Evolutionary conservation across 306 rosid genomes (phyloP).

Genomic region (Quercus aquifolioides): DNA sequence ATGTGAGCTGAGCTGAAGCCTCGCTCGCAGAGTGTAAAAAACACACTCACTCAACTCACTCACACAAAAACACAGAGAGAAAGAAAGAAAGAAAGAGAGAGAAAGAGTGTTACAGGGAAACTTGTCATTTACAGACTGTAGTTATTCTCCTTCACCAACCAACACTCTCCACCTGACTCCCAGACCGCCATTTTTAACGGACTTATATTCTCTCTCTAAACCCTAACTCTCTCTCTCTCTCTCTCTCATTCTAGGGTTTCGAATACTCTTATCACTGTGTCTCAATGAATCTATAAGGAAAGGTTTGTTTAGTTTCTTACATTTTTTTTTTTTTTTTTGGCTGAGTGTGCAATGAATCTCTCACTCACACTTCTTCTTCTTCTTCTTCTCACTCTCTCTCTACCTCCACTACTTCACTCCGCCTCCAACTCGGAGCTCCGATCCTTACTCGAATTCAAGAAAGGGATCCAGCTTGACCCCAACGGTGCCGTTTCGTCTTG

Average conservation of each 20-base stretch:
- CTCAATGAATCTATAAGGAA: slow-evolving; percentile 54
- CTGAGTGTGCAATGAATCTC: slow-evolving; percentile 60
- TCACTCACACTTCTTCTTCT: slow-evolving; percentile 3
- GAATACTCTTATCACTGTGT: slow-evolving; percentile 3
- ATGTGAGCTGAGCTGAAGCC: too few species aligned
- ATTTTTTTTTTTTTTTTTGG: background rate
- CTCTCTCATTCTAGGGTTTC: slow-evolving; percentile 58
- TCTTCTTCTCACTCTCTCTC: slow-evolving; percentile 11
- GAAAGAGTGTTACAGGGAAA: slow-evolving; percentile 2
- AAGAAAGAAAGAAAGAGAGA: background rate
- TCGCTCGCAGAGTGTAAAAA: too few species aligned
- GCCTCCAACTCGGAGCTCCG: slow-evolving; percentile 67
- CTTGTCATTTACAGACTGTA: slow-evolving; percentile 68
- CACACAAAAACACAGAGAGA: background rate
- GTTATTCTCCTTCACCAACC: slow-evolving; percentile 67
- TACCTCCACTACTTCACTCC: slow-evolving; percentile 1
- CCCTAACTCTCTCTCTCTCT: slow-evolving; percentile 13
- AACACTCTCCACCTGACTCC: slow-evolving; percentile 60
- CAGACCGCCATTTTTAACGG: slow-evolving; percentile 65
- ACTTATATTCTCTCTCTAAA: slow-evolving; percentile 19
- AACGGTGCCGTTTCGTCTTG: slow-evolving; percentile 41
- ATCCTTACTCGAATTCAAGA: slow-evolving; percentile 80
- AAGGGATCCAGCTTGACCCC: slow-evolving; percentile 73
- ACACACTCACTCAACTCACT: too few species aligned
- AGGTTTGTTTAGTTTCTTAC: background rate